phyloP scores from a whole-genome alignment of 257 asterid species.

The Scutellaria galericulata region DNA sequence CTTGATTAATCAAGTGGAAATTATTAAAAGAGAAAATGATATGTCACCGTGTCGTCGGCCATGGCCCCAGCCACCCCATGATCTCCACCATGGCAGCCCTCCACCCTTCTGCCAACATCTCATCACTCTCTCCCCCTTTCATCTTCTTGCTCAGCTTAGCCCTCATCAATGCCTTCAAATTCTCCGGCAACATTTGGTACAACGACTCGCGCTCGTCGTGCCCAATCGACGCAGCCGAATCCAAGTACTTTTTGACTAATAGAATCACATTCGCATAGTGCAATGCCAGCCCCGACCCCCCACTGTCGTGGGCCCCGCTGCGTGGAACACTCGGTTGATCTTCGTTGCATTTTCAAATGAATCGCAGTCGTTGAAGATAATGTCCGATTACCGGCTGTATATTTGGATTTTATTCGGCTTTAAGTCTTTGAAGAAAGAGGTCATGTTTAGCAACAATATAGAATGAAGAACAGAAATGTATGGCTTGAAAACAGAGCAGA shows the following conservation, averaged over 20 bases:
- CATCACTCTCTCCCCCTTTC: constrained; percentile 51
- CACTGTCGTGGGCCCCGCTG: constrained; percentile 67
- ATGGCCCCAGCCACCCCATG: constrained; percentile 74
- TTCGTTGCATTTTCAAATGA: constrained; percentile 11
- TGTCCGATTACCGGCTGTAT: constrained; percentile 49
- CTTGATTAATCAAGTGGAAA: constrained; percentile 53
- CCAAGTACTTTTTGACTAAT: constrained; percentile 52
- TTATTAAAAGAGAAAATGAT: constrained; percentile 44
- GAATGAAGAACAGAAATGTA: constrained; percentile 32
- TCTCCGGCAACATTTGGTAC: constrained; percentile 77
- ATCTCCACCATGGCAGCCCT: constrained; percentile 65
- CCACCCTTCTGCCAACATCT: constrained; percentile 74
- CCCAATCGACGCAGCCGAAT: constrained; percentile 39
- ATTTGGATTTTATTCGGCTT: constrained; percentile 53
- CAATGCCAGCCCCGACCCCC: constrained; percentile 86
- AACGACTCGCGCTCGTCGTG: constrained; percentile 48
- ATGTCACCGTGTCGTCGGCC: constrained; percentile 66
- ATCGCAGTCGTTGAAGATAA: constrained; percentile 34
- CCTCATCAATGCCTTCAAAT: constrained; percentile 55
- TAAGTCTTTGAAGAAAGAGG: constrained; percentile 1
- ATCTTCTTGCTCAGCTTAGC: constrained; percentile 69
- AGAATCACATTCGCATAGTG: constrained; percentile 74
- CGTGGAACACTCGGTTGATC: constrained; percentile 58
- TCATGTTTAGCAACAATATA: constrained; percentile 20
- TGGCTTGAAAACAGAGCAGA: constrained; percentile 55